Evolutionary conservation across 257 asterid genomes (phyloP).

Genomic region (Jacaranda mimosifolia): DNA sequence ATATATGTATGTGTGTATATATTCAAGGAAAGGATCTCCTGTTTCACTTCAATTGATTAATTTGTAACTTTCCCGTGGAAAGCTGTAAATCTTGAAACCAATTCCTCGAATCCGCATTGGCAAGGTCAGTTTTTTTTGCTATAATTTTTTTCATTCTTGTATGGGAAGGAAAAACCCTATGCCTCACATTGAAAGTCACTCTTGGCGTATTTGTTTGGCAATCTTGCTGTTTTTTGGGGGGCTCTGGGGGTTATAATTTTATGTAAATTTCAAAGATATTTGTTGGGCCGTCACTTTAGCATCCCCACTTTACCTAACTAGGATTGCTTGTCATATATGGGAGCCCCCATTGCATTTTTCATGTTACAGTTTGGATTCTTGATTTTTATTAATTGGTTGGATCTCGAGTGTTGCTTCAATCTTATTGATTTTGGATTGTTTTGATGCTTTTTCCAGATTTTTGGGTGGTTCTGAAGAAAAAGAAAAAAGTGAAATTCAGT

Average conservation of each 20-base stretch:
- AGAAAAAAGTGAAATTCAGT: constrained; percentile 29
- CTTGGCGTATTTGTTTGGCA: constrained; percentile 44
- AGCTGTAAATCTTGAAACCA: constrained; percentile 34
- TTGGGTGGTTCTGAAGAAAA: constrained; percentile 5
- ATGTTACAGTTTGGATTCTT: constrained; percentile 22
- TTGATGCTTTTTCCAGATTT: not conserved
- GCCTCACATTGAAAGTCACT: constrained; percentile 30
- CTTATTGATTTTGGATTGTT: constrained; percentile 2
- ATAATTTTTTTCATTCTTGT: not conserved
- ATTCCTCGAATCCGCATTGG: constrained; percentile 30
- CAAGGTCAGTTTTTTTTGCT: constrained; percentile 23
- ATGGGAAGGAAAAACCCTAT: constrained; percentile 7
- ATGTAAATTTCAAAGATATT: constrained; percentile 28
- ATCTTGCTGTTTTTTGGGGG: constrained; percentile 37
- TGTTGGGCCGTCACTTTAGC: constrained; percentile 58
- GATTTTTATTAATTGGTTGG: constrained; percentile 3
- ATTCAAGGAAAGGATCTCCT: constrained; percentile 38
- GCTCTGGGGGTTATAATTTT: not conserved
- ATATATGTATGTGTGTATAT: not conserved
- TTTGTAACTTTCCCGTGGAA: constrained; percentile 30
- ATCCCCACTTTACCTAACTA: constrained; percentile 62
- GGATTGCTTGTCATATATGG: constrained; percentile 20
- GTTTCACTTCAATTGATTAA: constrained; percentile 37
- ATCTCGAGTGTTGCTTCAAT: constrained; percentile 25
- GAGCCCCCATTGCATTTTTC: constrained; percentile 29